Conservation (phyloP, 352 stramenopile species). For the Globisporangium barbulae region DNA sequence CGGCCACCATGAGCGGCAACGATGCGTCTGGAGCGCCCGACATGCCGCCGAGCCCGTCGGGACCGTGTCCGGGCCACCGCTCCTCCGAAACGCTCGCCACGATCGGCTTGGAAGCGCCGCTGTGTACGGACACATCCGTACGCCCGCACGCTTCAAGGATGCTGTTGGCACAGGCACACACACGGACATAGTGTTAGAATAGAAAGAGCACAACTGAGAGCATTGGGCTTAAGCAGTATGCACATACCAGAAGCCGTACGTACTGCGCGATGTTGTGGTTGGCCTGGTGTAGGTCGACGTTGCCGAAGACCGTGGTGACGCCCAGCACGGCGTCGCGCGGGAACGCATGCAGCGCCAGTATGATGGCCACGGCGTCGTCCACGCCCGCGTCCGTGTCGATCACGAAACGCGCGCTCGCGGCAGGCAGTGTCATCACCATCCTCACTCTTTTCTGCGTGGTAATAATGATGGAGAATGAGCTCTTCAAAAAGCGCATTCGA, state of each 20-base stretch:
- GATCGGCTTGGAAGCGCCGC: conserved; percentile 61
- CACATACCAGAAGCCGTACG: background rate
- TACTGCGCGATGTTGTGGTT: conserved; percentile 83
- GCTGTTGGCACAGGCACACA: conserved; percentile 22
- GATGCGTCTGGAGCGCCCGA: conserved; percentile 18
- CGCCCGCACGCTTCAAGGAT: conserved; percentile 57
- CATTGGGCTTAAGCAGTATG: background rate
- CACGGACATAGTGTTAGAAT: background rate
- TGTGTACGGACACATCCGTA: conserved; percentile 54
- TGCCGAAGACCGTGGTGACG: conserved; percentile 82
- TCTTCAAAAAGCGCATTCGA: background rate
- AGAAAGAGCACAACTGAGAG: background rate
- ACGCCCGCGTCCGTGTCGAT: conserved; percentile 81
- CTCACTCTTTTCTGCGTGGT: background rate
- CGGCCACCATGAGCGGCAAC: conserved; percentile 24
- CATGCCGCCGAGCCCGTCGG: conserved; percentile 64
- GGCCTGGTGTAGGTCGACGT: conserved; percentile 76
- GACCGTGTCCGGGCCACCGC: conserved; percentile 66
- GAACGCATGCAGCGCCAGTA: conserved; percentile 69
- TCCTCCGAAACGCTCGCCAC: conserved; percentile 60
- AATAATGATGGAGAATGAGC: background rate
- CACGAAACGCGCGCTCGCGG: conserved; percentile 37
- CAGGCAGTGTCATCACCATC: background rate
- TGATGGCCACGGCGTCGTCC: conserved; percentile 72
- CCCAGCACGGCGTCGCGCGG: conserved; percentile 49